Evolutionary conservation across 2,329 filamentous ascomycete genomes (phyloP).

Genomic region (Fusarium udum): DNA sequence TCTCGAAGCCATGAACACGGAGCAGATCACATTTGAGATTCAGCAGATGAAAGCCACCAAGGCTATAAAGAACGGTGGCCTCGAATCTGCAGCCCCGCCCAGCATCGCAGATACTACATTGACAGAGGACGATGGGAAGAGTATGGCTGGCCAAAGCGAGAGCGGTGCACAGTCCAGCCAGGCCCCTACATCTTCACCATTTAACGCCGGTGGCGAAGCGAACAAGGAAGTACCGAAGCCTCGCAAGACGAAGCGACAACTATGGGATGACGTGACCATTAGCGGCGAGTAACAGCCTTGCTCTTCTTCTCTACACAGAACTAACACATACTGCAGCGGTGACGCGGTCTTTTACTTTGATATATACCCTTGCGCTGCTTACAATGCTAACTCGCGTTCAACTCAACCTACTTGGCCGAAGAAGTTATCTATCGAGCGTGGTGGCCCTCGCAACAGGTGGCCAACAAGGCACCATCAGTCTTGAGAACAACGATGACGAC

Average conservation of each 20-base stretch:
- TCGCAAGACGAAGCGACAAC: constrained; percentile 84
- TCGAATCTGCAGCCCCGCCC: constrained; percentile 63
- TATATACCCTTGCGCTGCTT: constrained; percentile 90
- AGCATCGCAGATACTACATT: constrained; percentile 75
- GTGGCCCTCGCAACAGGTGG: constrained; percentile 85
- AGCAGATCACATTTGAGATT: constrained; percentile 90
- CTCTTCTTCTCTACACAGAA: background rate
- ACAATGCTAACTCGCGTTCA: constrained; percentile 94
- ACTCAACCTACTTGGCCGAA: constrained; percentile 92
- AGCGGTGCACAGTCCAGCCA: constrained; percentile 87
- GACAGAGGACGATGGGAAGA: constrained; percentile 84
- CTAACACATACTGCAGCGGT: constrained; percentile 68
- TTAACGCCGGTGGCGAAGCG: constrained; percentile 51
- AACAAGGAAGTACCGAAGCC: constrained; percentile 57
- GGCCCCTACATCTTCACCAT: constrained; percentile 65
- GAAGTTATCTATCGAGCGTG: constrained; percentile 95
- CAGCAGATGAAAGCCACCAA: constrained; percentile 88
- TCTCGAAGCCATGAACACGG: constrained; percentile 86
- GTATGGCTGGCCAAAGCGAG: constrained; percentile 78
- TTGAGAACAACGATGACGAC: constrained; percentile 95
- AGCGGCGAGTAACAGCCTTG: constrained; percentile 71
- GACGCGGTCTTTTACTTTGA: constrained; percentile 86
- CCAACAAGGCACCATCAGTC: constrained; percentile 78
- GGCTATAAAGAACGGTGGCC: constrained; percentile 64
- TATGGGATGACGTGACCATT: constrained; percentile 98